These are phyloP conservation scores for Vanrija pseudolonga DNA, from an alignment of 1,284 basidiomycete species.

Conservation along the genomic window DNA sequence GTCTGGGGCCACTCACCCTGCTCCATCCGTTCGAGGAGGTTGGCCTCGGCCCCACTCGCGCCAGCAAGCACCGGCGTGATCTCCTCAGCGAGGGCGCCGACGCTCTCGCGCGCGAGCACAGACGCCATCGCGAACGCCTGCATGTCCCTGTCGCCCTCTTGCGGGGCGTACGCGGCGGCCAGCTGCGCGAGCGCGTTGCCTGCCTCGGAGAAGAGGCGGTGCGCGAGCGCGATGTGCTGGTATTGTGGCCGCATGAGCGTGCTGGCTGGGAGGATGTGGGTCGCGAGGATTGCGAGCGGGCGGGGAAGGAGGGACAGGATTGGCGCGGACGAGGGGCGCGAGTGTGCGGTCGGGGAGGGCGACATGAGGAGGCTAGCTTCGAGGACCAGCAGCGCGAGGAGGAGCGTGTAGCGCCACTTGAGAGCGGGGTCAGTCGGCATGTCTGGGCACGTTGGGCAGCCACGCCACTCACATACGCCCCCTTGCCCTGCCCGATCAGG, in stretches of 20 bases:
- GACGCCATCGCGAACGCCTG: not conserved
- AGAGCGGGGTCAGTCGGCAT: slow-evolving; percentile 4
- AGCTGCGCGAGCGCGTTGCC: slow-evolving; percentile 38
- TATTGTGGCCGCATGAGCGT: slow-evolving; percentile 22
- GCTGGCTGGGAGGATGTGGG: not conserved
- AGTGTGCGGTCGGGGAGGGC: slow-evolving; percentile 14
- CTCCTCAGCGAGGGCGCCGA: not conserved
- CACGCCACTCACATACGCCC: slow-evolving; percentile 61
- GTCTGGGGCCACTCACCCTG: not conserved
- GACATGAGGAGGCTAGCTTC: slow-evolving; percentile 35
- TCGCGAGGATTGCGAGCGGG: not conserved
- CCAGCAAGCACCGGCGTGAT: slow-evolving; percentile 5
- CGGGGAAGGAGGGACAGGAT: slow-evolving; percentile 7
- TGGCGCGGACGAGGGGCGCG: slow-evolving; percentile 1
- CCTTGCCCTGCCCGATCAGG: slow-evolving; percentile 58
- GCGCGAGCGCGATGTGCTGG: slow-evolving; percentile 28
- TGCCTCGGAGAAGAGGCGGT: slow-evolving; percentile 29
- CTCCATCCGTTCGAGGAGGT: slow-evolving; percentile 15
- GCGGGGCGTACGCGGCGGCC: slow-evolving; percentile 28
- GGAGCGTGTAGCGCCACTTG: slow-evolving; percentile 73
- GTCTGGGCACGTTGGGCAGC: too few relatives aligned
- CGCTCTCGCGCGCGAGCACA: not conserved
- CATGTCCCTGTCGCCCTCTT: not conserved
- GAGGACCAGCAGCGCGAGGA: slow-evolving; percentile 60
- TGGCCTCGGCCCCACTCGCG: not conserved